Percentiles rank a stretch among this genome's conserved stretches.
Conservation (phyloP, 345 rosid species). For the Balakata baccata region DNA sequence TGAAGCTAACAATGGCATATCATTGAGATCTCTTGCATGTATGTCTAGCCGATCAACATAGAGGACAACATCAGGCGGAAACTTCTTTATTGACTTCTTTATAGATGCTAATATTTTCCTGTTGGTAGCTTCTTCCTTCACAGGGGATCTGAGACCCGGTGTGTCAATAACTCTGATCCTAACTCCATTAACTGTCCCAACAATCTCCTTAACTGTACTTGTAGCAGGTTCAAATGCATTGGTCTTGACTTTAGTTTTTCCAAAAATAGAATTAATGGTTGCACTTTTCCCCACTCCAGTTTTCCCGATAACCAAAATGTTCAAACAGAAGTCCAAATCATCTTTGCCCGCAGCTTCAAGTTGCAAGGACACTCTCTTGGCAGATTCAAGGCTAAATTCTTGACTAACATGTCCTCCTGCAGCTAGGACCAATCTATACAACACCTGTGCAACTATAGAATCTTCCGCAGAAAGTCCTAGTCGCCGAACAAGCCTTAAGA, state of each 20-base stretch:
- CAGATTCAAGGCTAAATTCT: constrained; percentile 31
- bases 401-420: constrained; percentile 24
- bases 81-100: constrained; percentile 49
- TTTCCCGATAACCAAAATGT: constrained; percentile 70
- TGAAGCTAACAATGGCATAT: constrained; percentile 43
- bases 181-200: constrained; percentile 50
- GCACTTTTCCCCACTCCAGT: constrained; percentile 89
- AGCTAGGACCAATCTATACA: constrained; percentile 31
- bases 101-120: constrained; percentile 50
- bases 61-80: constrained; percentile 63
- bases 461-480: constrained; percentile 43
- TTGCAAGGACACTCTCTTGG: constrained; percentile 36
- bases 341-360: constrained; percentile 41
- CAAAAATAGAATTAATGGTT: constrained; percentile 63
- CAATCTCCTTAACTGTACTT: constrained; percentile 39
- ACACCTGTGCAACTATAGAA: constrained; percentile 44
- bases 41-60: constrained; percentile 69
- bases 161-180: constrained; percentile 58
- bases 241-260: constrained; percentile 42
- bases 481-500: constrained; percentile 51
- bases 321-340: constrained; percentile 50
- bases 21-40: constrained; percentile 32
- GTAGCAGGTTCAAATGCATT: constrained; percentile 60
- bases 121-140: constrained; percentile 48
- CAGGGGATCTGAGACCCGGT: constrained; percentile 60